Evolutionary conservation across 768 basidiomycete genomes (phyloP).

Genomic region (Solioccasus polychromus): DNA sequence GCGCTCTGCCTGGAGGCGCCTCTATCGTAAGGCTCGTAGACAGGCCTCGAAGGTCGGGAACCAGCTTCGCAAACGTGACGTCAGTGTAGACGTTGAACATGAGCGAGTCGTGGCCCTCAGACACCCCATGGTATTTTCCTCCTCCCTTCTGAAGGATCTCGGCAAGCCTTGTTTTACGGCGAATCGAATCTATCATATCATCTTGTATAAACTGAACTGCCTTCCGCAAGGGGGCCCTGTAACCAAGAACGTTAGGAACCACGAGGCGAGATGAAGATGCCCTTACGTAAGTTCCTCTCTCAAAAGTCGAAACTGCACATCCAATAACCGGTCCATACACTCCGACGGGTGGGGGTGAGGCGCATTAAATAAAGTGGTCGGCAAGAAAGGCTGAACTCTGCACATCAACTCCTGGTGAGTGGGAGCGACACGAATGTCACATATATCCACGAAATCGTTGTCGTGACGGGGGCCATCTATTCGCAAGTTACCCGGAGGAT

Average conservation of each 20-base stretch:
- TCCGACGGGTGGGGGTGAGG: slow-evolving; percentile 58
- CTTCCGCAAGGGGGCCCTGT: slow-evolving; percentile 50
- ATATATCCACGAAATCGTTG: slow-evolving; percentile 58
- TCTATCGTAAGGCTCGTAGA: slow-evolving; percentile 45
- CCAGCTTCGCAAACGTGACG: slow-evolving; percentile 43
- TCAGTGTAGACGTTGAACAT: slow-evolving; percentile 66
- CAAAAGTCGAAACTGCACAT: slow-evolving; percentile 72
- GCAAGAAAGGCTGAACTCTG: slow-evolving; percentile 51
- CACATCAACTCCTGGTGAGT: slow-evolving; percentile 64
- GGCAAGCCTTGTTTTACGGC: slow-evolving; percentile 37
- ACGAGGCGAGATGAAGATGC: not conserved
- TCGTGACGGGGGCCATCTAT: slow-evolving; percentile 59
- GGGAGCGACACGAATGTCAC: slow-evolving; percentile 63
- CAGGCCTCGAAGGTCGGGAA: slow-evolving; percentile 52
- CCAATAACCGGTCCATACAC: slow-evolving; percentile 65
- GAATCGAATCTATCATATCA: slow-evolving; percentile 35
- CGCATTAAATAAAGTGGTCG: slow-evolving; percentile 54
- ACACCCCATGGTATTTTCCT: slow-evolving; percentile 52
- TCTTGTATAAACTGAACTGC: slow-evolving; percentile 48
- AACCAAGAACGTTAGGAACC: not conserved
- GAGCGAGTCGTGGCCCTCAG: slow-evolving; percentile 42
- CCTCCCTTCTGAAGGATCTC: slow-evolving; percentile 50
- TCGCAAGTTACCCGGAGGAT: slow-evolving; percentile 54
- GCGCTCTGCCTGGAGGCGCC: slow-evolving; percentile 56
- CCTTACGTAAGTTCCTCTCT: slow-evolving; percentile 70